Evolutionary conservation across 805 yeast species (phyloP).

Genomic region (Cyberlindnera veronae): DNA sequence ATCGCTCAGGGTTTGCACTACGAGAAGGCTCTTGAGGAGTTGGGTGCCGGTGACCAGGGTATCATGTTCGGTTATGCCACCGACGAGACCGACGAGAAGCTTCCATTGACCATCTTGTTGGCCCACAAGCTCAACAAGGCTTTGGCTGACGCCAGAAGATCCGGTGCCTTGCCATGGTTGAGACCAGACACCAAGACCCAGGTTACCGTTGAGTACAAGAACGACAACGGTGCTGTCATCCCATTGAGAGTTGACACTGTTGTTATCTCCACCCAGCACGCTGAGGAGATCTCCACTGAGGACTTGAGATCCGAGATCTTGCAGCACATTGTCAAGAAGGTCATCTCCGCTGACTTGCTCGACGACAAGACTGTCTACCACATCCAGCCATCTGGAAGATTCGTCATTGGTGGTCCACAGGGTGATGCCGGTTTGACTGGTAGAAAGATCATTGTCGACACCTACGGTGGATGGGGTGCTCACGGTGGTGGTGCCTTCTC

Average conservation of each 20-base stretch:
- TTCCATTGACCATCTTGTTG: conserved; percentile 91
- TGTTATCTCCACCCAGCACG: conserved; percentile 97
- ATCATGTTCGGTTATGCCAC: conserved; percentile 99
- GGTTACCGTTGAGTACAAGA: conserved; percentile 94
- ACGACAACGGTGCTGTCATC: conserved; percentile 91
- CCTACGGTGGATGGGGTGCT: conserved; percentile 99
- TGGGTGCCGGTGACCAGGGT: conserved; percentile 99
- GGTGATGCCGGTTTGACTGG: conserved; percentile 99
- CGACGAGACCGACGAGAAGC: conserved; percentile 96
- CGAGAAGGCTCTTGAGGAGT: conserved; percentile 91
- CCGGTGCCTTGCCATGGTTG: conserved; percentile 91
- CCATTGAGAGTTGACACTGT: conserved; percentile 97
- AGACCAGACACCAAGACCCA: conserved; percentile 99
- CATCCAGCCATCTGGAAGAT: conserved; percentile 99
- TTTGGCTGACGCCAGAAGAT: conserved; percentile 95
- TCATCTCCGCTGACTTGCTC: conserved; percentile 83
- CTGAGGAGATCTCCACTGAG: conserved; percentile 92
- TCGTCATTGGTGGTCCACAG: conserved; percentile 99
- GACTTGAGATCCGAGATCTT: conserved; percentile 78
- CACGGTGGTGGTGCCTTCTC: conserved; percentile 99
- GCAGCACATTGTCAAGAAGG: conserved; percentile 84
- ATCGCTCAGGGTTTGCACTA: conserved; percentile 99
- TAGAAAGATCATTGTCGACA: conserved; percentile 98
- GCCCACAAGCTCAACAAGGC: conserved; percentile 97
- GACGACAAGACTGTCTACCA: conserved; percentile 96